Evolutionary conservation across 495 filamentous ascomycete genomes (phyloP), one percentile per base, ranked within the genome.

Genomic region (Talaromyces borbonicus): DNA sequence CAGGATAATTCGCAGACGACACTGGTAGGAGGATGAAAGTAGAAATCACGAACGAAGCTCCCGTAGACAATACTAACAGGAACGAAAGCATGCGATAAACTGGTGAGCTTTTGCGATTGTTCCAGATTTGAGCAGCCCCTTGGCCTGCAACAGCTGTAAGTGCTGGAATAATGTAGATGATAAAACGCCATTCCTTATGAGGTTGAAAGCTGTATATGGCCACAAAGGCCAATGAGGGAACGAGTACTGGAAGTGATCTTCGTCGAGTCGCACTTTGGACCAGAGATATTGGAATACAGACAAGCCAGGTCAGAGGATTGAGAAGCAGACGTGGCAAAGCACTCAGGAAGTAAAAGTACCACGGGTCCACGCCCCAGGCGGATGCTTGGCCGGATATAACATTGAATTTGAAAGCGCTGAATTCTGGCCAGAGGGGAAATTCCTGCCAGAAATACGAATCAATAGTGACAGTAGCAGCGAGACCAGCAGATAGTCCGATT

Each of bases 141-240:
- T 87, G 68, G 0, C 88, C 80, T 6, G 89, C 83, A 15, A 79
- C 72, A 4, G 85, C 84, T 0, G 92, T 95, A 4, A 96, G 65
- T 0, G 79, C 67, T 0, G 93, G 93, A 33, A 94, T 72, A 52
- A 78, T 69, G 65, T 97, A 97, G 48, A 97, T 72, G 52, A 99
- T 84, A 68, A 99, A 99, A 15, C 92, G 84, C 68, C 86, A 85
- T 65, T 99, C 92, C 60, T 99, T 99, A 63, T 99, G 92, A 3
- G 92, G 90, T 35, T 93, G 82, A 40, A 73, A 49, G 38, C 85
- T 90, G 67, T 95, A 98, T 29, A 92, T 59, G 0, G 74, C 72
- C 5, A 92, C 69, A 54, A 93, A 99, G 15, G 73, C 56, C 3
- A 92, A 30, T 3, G 74, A 72, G 0, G 93, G 88, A 19, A 82